Conservation (phyloP, 129 eudicot genomes). For the Flaveria brownii region DNA sequence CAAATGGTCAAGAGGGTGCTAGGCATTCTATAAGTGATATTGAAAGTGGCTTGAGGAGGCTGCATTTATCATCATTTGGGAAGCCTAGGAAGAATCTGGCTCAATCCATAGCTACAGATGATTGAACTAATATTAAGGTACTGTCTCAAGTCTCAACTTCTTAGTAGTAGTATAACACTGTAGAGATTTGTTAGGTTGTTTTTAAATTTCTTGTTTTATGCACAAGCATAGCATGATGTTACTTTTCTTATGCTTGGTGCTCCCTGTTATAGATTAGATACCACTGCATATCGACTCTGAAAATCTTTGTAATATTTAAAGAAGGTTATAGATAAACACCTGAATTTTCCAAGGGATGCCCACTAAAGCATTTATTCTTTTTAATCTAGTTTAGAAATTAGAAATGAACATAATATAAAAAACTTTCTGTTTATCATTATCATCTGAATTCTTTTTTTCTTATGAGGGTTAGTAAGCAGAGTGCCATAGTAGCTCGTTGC, state of each 20-base stretch:
- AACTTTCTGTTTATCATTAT: not conserved
- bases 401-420: too few species aligned
- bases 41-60: slow-evolving; percentile 52
- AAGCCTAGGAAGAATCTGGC: slow-evolving; percentile 22
- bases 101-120: not conserved
- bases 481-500: not conserved
- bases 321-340: not conserved
- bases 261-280: slow-evolving; percentile 5
- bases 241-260: slow-evolving; percentile 18
- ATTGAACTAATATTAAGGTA: slow-evolving; percentile 15
- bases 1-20: slow-evolving; percentile 27
- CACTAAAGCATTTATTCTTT: not conserved
- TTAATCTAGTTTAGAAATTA: not conserved
- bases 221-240: slow-evolving; percentile 27
- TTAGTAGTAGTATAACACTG: slow-evolving; percentile 1
- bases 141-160: not conserved
- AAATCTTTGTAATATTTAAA: not conserved
- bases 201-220: slow-evolving; percentile 13
- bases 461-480: not conserved
- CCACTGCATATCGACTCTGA: slow-evolving; percentile 1
- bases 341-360: not conserved
- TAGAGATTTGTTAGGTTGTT: slow-evolving; percentile 19
- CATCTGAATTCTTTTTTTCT: not conserved
- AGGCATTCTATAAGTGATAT: slow-evolving; percentile 47
- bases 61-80: slow-evolving; percentile 54